Evolutionary conservation across 495 filamentous ascomycete genomes (phyloP).

Genomic region (Thermochaetoides thermophila): DNA sequence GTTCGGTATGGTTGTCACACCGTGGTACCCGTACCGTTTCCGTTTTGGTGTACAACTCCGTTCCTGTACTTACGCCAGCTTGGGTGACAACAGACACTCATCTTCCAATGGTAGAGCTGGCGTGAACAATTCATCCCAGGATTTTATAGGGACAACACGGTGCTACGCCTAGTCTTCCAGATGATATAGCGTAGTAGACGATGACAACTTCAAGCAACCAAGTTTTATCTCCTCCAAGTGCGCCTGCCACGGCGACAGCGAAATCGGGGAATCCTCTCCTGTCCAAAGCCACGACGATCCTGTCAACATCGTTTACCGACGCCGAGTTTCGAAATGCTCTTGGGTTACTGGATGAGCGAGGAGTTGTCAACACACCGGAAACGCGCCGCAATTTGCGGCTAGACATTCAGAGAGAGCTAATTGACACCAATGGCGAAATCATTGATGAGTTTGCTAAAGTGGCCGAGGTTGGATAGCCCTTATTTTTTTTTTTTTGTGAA

Average conservation of each 20-base stretch:
- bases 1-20: no score
- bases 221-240: no score
- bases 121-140: no score
- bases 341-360: constrained; percentile 54
- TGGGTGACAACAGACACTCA: no score
- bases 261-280: constrained; percentile 17
- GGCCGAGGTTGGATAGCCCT: constrained; percentile 52
- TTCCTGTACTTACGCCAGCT: no score
- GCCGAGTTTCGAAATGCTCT: constrained; percentile 82
- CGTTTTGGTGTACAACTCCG: no score
- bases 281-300: constrained; percentile 61
- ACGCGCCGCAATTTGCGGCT: constrained; percentile 65
- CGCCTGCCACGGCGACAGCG: constrained; percentile 2
- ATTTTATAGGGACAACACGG: no score
- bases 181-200: not conserved
- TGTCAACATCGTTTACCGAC: constrained; percentile 87
- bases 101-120: no score
- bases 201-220: constrained; percentile 7
- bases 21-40: no score
- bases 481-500: no score
- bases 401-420: constrained; percentile 83
- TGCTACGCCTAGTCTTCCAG: not conserved
- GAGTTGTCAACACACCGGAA: constrained; percentile 61
- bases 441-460: constrained; percentile 82
- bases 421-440: constrained; percentile 84